These are phyloP conservation scores for Hemileccinum rubropunctum DNA, from an alignment of 768 basidiomycete genomes.

Conservation along the genomic window DNA sequence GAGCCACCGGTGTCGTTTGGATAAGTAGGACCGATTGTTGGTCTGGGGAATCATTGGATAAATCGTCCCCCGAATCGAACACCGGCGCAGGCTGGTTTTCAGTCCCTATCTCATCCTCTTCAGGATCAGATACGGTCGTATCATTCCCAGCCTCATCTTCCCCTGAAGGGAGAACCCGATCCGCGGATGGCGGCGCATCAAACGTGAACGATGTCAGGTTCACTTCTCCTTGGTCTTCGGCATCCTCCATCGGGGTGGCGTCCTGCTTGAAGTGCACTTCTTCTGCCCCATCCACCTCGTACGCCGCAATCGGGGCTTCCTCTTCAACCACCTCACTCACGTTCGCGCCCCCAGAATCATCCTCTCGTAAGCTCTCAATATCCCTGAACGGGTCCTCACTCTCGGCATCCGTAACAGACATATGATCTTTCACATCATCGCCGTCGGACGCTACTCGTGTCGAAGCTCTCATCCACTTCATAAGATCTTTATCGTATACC, in stretches of 20 bases:
- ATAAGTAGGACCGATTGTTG: neutral
- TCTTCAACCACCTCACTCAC: neutral
- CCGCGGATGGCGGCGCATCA: slow-evolving; percentile 51
- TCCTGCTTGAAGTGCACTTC: slow-evolving; percentile 18
- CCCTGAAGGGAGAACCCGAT: slow-evolving; percentile 46
- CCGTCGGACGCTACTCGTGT: slow-evolving; percentile 32
- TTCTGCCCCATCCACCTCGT: slow-evolving; percentile 11
- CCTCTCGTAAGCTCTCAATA: slow-evolving; percentile 81
- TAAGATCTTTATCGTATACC: slow-evolving; percentile 79
- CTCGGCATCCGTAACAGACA: slow-evolving; percentile 38
- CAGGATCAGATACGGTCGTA: slow-evolving; percentile 41
- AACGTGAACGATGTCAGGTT: slow-evolving; percentile 72
- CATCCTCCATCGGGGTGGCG: slow-evolving; percentile 38
- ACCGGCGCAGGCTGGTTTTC: slow-evolving; percentile 9
- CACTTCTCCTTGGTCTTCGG: slow-evolving; percentile 63
- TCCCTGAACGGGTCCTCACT: slow-evolving; percentile 92
- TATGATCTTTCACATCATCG: slow-evolving; percentile 31
- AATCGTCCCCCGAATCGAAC: slow-evolving; percentile 40
- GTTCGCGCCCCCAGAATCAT: slow-evolving; percentile 38
- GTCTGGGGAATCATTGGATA: slow-evolving; percentile 15
- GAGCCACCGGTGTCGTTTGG: slow-evolving; percentile 21
- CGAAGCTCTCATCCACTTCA: slow-evolving; percentile 80
- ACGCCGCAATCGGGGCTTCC: slow-evolving; percentile 5
- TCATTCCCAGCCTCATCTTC: slow-evolving; percentile 34
- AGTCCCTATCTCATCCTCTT: slow-evolving; percentile 16